Conservation (phyloP, 495 filamentous ascomycete genomes). For the Amorphotheca resinae region DNA sequence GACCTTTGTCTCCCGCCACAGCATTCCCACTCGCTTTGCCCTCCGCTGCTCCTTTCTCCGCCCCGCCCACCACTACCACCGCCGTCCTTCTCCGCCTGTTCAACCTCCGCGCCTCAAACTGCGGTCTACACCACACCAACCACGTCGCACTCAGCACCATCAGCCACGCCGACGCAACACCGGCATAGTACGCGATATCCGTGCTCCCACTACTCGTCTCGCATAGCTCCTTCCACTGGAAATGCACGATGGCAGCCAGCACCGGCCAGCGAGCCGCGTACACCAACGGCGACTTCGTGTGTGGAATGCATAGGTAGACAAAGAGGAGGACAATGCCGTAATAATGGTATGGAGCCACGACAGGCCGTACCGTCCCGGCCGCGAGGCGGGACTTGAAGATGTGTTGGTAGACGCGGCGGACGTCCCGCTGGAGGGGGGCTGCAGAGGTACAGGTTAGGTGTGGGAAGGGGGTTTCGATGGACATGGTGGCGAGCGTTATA, state of each 20-base stretch:
- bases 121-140: constrained; percentile 50
- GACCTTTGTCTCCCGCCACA: background rate
- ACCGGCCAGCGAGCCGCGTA: constrained; percentile 39
- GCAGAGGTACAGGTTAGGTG: constrained; percentile 10
- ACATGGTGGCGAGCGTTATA: background rate
- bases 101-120: constrained; percentile 56
- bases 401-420: constrained; percentile 7
- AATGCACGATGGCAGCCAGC: constrained; percentile 24
- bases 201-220: constrained; percentile 41
- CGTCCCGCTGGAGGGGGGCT: constrained; percentile 5
- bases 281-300: constrained; percentile 34
- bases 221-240: constrained; percentile 31
- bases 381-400: constrained; percentile 18
- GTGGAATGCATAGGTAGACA: constrained; percentile 44
- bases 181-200: constrained; percentile 53
- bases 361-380: constrained; percentile 34
- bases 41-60: background rate
- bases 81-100: constrained; percentile 31
- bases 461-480: constrained; percentile 7
- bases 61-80: constrained; percentile 13
- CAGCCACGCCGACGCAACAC: constrained; percentile 52
- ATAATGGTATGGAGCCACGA: constrained; percentile 41
- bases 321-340: constrained; percentile 35
- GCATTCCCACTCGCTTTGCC: background rate
- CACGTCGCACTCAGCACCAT: constrained; percentile 50